phyloP scores from a whole-genome alignment of 352 stramenopile genomes.

The Phytopythium delawarense region DNA sequence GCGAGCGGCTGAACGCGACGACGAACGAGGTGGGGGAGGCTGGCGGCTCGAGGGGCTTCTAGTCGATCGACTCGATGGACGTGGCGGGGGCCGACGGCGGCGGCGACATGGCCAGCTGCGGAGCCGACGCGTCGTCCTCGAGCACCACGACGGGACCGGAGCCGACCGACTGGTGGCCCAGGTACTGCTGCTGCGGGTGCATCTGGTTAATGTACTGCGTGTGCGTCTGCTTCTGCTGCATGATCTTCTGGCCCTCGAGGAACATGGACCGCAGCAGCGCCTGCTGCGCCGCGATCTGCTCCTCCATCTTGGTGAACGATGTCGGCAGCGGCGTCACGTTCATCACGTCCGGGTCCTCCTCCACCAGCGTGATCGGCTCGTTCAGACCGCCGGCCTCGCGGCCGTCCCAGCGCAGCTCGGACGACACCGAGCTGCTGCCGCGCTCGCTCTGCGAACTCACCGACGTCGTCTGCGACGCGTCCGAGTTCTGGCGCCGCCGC shows the following conservation, averaged over 20 bases:
- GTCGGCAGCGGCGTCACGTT: conserved; percentile 53
- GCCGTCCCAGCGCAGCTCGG: conserved; percentile 19
- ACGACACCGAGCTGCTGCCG: conserved; percentile 17
- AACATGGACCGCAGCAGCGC: conserved; percentile 67
- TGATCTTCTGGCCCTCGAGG: conserved; percentile 74
- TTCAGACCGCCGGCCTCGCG: conserved; percentile 11
- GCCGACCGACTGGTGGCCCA: conserved; percentile 21
- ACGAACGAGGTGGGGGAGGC: too few species aligned
- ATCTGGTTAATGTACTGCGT: conserved; percentile 21
- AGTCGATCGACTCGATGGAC: conserved; percentile 31
- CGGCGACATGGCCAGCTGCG: conserved; percentile 14
- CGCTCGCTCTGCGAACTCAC: conserved; percentile 31
- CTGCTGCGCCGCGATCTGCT: conserved; percentile 74
- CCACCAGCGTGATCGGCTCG: conserved; percentile 27
- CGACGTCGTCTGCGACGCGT: conserved; percentile 30
- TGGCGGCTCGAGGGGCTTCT: too few species aligned
- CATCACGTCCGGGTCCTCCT: conserved; percentile 30
- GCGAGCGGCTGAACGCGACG: neutral
- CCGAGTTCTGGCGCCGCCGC: conserved; percentile 39
- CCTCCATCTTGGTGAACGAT: conserved; percentile 72
- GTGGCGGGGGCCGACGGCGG: conserved; percentile 18
- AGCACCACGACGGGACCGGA: conserved; percentile 11
- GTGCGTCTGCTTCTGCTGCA: conserved; percentile 37
- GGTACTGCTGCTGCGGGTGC: conserved; percentile 31
- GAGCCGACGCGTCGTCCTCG: conserved; percentile 13